Percentiles rank a stretch among this genome's conserved stretches.
Evolutionary conservation across 208 protist genomes (phyloP).

Genomic region (Endotrypanum monterogeii): DNA sequence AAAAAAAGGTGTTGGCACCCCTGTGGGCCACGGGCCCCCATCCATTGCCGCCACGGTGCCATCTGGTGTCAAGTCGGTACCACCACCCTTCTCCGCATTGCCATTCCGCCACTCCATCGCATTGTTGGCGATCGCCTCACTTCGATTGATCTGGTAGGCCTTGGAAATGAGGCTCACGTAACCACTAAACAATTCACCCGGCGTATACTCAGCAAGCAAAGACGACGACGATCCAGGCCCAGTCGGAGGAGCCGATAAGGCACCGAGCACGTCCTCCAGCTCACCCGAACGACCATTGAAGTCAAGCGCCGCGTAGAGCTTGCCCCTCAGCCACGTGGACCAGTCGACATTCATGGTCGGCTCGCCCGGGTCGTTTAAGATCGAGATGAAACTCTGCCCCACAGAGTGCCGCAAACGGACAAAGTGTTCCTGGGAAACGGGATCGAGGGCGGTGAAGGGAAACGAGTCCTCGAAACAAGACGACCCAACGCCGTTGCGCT

Average conservation of each 20-base stretch:
- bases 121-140: conserved; percentile 40
- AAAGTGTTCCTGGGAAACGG: conserved; percentile 75
- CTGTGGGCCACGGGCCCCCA: conserved; percentile 59
- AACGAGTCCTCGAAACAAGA: conserved; percentile 30
- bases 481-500: conserved; percentile 5
- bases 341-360: conserved; percentile 40
- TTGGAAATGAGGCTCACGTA: conserved; percentile 71
- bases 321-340: conserved; percentile 69
- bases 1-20: conserved; percentile 69
- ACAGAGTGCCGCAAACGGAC: conserved; percentile 62
- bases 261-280: conserved; percentile 30
- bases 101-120: conserved; percentile 32
- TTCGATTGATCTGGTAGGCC: conserved; percentile 69
- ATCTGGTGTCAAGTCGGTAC: background rate
- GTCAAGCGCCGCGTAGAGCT: conserved; percentile 72
- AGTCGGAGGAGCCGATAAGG: conserved; percentile 19
- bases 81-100: background rate
- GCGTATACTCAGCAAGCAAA: conserved; percentile 51
- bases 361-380: conserved; percentile 81
- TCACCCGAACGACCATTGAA: conserved; percentile 32
- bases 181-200: conserved; percentile 50
- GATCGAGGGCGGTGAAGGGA: conserved; percentile 60
- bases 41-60: conserved; percentile 7
- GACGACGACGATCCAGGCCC: conserved; percentile 40
- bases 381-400: conserved; percentile 91